Conservation (phyloP, 2,329 filamentous ascomycete genomes). For the Ophiosphaerella herpotricha region DNA sequence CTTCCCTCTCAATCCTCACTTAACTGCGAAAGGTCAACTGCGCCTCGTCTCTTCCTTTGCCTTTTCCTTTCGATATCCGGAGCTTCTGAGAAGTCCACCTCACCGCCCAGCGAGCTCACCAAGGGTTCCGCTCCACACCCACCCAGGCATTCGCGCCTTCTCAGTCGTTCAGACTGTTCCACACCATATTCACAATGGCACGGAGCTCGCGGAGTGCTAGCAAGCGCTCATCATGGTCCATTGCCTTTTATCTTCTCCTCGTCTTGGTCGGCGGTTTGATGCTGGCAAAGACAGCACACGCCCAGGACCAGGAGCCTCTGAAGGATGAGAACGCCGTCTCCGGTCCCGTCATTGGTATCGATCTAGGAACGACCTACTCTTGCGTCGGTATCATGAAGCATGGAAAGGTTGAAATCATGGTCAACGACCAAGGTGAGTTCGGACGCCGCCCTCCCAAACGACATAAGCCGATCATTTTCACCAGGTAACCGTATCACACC, state of each 20-base stretch:
- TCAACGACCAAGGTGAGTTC: constrained; percentile 49
- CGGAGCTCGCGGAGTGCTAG: constrained; percentile 66
- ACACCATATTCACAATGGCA: constrained; percentile 56
- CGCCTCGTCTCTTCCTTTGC: constrained; percentile 25
- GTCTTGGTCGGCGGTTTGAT: constrained; percentile 84
- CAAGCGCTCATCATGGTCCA: constrained; percentile 81
- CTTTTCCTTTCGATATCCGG: constrained; percentile 37
- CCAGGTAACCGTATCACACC: constrained; percentile 50
- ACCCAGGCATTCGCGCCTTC: constrained; percentile 22
- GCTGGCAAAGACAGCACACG: constrained; percentile 76
- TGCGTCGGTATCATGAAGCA: constrained; percentile 76
- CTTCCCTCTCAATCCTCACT: constrained; percentile 25
- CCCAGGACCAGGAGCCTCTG: constrained; percentile 68
- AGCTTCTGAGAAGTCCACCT: constrained; percentile 27
- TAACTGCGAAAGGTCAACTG: constrained; percentile 19
- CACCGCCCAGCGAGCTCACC: constrained; percentile 28
- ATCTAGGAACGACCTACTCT: constrained; percentile 92
- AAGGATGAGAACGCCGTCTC: constrained; percentile 64
- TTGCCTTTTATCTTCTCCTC: constrained; percentile 88
- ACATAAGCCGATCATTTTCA: constrained; percentile 28
- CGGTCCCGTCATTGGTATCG: constrained; percentile 71
- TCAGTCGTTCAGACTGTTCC: constrained; percentile 16
- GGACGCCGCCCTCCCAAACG: not conserved
- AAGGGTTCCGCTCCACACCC: constrained; percentile 27
- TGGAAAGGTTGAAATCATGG: constrained; percentile 50